Conservation (phyloP, 176 grass and related monocot species). For the Musa schizocarpa region DNA sequence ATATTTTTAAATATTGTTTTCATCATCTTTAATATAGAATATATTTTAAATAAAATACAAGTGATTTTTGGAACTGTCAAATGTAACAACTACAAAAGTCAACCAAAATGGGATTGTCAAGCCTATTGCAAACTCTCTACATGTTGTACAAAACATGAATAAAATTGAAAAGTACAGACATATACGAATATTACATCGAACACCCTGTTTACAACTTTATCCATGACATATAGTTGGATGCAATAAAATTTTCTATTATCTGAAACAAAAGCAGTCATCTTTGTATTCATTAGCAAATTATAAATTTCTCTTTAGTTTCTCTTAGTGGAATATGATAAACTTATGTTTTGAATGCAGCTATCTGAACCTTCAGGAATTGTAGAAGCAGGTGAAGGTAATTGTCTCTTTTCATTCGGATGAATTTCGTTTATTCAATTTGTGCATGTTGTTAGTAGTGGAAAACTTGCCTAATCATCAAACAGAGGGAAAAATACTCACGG, state of each 20-base stretch:
- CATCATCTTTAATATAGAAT: too few relatives aligned
- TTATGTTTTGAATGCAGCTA: conserved; percentile 48
- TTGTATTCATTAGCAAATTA: background rate
- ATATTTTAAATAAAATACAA: too few relatives aligned
- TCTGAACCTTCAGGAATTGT: conserved; percentile 90
- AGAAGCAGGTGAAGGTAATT: conserved; percentile 60
- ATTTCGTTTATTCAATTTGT: conserved; percentile 7
- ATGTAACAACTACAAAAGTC: too few relatives aligned
- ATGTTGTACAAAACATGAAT: too few relatives aligned
- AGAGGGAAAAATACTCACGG: background rate
- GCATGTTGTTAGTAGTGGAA: conserved; percentile 2
- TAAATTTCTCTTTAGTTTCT: background rate
- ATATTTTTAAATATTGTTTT: too few relatives aligned
- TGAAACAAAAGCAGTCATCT: background rate
- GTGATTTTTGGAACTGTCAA: too few relatives aligned
- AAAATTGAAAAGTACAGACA: too few relatives aligned
- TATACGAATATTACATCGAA: too few relatives aligned
- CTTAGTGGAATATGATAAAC: background rate
- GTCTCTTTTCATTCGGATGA: conserved; percentile 19
- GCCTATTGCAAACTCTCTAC: too few relatives aligned
- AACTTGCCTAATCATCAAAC: background rate
- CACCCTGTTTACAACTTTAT: too few relatives aligned
- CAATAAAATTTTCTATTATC: background rate
- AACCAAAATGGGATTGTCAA: too few relatives aligned
- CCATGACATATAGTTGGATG: background rate